Percentiles rank a stretch among this genome's conserved stretches.
These are phyloP conservation scores for Eucalyptus grandis DNA, from an alignment of 345 rosid genomes.

Conservation along the genomic window DNA sequence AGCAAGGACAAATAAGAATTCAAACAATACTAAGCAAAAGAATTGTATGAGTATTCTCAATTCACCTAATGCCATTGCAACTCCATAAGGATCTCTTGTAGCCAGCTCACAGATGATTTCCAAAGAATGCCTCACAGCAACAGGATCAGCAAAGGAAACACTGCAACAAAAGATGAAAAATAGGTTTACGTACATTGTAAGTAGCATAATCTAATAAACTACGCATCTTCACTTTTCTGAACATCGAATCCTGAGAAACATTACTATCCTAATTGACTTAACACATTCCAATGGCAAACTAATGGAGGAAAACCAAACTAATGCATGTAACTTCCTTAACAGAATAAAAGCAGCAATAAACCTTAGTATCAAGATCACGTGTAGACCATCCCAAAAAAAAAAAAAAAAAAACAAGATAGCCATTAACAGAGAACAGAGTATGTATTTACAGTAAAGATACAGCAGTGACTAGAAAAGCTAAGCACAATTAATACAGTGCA, in stretches of 20 bases:
- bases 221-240: not conserved
- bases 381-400: not conserved
- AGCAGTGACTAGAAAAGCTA: not conserved
- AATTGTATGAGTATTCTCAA: not conserved
- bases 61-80: slow-evolving; percentile 93
- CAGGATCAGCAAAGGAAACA: slow-evolving; percentile 92
- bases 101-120: slow-evolving; percentile 87
- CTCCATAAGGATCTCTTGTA: slow-evolving; percentile 80
- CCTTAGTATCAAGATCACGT: not conserved
- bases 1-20: not conserved
- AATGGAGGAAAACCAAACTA: not conserved
- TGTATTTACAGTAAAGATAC: not conserved
- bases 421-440: not conserved
- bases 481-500: not conserved
- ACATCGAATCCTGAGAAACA: not conserved
- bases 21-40: not conserved
- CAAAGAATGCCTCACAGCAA: slow-evolving; percentile 97
- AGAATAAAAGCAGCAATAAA: not conserved
- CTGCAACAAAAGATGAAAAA: slow-evolving; percentile 20
- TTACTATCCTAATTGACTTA: not conserved
- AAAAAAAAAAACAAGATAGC: too few relatives aligned
- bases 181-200: not conserved
- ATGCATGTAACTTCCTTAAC: not conserved
- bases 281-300: not conserved
- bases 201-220: not conserved